Evolutionary conservation across 73 alveolate species (phyloP), one percentile per base, ranked within the genome.

Genomic region (Blepharisma stoltei): DNA sequence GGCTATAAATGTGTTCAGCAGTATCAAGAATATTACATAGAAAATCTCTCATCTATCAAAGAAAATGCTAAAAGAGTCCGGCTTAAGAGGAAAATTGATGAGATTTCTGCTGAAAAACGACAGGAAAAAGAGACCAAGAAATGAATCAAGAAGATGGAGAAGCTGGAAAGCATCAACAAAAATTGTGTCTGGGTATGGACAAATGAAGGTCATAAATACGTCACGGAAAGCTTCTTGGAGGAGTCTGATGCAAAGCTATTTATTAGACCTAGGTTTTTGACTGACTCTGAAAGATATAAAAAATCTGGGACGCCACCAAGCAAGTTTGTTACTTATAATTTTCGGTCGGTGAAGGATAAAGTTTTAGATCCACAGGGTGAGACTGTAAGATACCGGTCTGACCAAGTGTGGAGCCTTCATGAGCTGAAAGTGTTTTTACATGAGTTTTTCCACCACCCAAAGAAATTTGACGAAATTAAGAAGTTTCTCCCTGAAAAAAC

Each of bases 391-490:
- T 60, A 60, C 46, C 14, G 23, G 5, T 20, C 38, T 14, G 14
- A 8, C 11, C 37, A 60, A 11, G 45, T 60, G 48, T 60, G 73
- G 73, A 9, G 18, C 14, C 14, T 60, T 14, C 23, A n/a, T 9
- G 73, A 60, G 46, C 14, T 60, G 46, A 25, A 38, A 9, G 23
- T 38, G 23, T 60, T 60, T 25, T 38, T 60, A 9, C 38, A 14
- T 14, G 14, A 60, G n/a, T 60, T 60, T 38, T 60, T 60, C 47
- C 14, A 25, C 14, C 14, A 14, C 18, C 73, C 73, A 25, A 60
- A 60, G 45, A 60, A 60, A 25, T 60, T 60, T 25, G 73, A 60
- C n/a, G 73, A 60, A 20, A 60, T 60, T 38, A 60, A 60, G 46
- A 60, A 60, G 4, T 60, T 14, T 25, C 46, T 60, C 18, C 73